Percentiles rank a stretch among this genome's conserved stretches.
These are phyloP conservation scores for Salinomyces thailandicus DNA, from an alignment of 2,329 filamentous ascomycete species.

Conservation along the genomic window DNA sequence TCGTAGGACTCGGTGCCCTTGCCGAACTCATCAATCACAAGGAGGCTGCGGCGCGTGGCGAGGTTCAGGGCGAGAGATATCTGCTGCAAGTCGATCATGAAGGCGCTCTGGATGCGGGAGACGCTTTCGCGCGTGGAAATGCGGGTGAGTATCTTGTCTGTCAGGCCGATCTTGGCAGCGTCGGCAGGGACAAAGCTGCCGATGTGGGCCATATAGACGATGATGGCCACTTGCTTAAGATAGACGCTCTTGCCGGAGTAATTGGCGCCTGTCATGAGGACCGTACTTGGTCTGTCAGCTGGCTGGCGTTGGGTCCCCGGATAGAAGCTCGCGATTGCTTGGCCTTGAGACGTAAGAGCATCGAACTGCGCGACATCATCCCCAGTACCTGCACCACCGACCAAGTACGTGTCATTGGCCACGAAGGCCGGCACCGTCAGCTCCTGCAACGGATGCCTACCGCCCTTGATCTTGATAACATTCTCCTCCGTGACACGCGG, in stretches of 20 bases:
- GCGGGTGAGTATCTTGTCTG: constrained; percentile 83
- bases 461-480: constrained; percentile 61
- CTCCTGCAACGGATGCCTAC: constrained; percentile 80
- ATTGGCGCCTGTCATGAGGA: constrained; percentile 85
- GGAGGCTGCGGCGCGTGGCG: constrained; percentile 63
- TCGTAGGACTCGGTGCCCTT: constrained; percentile 57
- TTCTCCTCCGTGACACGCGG: constrained; percentile 63
- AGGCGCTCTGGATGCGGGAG: constrained; percentile 53
- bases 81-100: constrained; percentile 80
- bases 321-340: neutral
- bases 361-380: neutral
- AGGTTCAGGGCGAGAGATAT: constrained; percentile 65
- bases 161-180: constrained; percentile 67
- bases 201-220: constrained; percentile 84
- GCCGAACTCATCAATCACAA: constrained; percentile 89
- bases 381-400: constrained; percentile 44
- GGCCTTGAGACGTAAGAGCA: neutral
- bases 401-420: constrained; percentile 65
- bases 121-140: constrained; percentile 65
- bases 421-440: constrained; percentile 70
- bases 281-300: constrained; percentile 47
- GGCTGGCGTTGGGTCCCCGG: neutral
- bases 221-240: constrained; percentile 82
- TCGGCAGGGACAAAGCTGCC: constrained; percentile 85
- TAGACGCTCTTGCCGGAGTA: constrained; percentile 96